Percentiles rank a stretch among this genome's conserved stretches.
Conservation (phyloP, 768 basidiomycete species). For the Russula emetica region DNA sequence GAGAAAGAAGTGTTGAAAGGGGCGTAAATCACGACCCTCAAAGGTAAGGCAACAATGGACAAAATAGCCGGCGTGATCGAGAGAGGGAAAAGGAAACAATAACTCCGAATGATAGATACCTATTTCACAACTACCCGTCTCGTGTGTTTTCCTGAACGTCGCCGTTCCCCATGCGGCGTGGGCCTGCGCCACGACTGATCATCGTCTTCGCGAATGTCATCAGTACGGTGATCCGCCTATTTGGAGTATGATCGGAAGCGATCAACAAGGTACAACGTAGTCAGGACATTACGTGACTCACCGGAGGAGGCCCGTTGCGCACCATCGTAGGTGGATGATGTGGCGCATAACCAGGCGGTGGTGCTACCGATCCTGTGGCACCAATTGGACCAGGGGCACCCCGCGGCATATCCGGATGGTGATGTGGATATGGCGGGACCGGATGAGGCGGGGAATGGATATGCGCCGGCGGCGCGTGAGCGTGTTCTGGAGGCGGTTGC, state of each 20-base stretch:
- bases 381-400: conserved; percentile 27
- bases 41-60: conserved; percentile 6
- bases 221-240: conserved; percentile 31
- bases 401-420: conserved; percentile 35
- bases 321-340: conserved; percentile 19
- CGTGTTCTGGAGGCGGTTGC: conserved; percentile 25
- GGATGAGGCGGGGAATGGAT: conserved; percentile 28
- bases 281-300: conserved; percentile 20
- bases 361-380: conserved; percentile 30
- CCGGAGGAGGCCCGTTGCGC: conserved; percentile 22
- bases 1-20: conserved; percentile 3
- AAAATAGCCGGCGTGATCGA: conserved; percentile 16
- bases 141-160: conserved; percentile 78
- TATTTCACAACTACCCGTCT: conserved; percentile 52
- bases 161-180: conserved; percentile 68
- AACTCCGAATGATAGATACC: conserved; percentile 17
- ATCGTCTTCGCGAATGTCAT: conserved; percentile 58
- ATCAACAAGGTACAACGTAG: conserved; percentile 19
- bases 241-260: conserved; percentile 22
- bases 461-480: conserved; percentile 20
- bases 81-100: background rate
- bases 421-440: conserved; percentile 36
- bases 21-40: conserved; percentile 9
- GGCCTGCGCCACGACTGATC: conserved; percentile 64
- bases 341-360: conserved; percentile 32